These are phyloP conservation scores for Athelia sp. DNA, from an alignment of 1,284 basidiomycete genomes.

Conservation along the genomic window DNA sequence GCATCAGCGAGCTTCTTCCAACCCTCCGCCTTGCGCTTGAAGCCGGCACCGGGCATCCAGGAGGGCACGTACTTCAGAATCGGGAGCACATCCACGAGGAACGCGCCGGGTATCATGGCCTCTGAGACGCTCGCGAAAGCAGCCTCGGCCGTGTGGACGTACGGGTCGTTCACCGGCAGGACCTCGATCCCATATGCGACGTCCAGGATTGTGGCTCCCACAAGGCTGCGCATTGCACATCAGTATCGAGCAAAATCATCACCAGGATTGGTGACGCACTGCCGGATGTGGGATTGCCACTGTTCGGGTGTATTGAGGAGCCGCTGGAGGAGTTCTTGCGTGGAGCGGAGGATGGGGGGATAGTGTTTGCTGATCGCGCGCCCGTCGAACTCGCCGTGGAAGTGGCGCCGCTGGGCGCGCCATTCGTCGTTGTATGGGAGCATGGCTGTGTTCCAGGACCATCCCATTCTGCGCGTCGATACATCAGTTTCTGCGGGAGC, in stretches of 20 bases:
- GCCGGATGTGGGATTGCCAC: slow-evolving; percentile 18
- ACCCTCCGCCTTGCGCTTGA: slow-evolving; percentile 23
- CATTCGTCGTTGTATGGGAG: slow-evolving; percentile 12
- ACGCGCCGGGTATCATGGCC: slow-evolving; percentile 17
- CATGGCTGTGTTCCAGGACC: slow-evolving; percentile 8
- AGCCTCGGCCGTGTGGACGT: slow-evolving; percentile 22
- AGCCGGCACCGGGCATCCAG: slow-evolving; percentile 32
- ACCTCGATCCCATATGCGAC: slow-evolving; percentile 10
- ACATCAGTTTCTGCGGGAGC: too few relatives aligned
- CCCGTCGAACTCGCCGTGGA: slow-evolving; percentile 10
- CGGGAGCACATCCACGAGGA: slow-evolving; percentile 11
- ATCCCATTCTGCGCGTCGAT: slow-evolving; percentile 20
- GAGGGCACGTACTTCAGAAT: slow-evolving; percentile 22
- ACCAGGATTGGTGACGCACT: slow-evolving; percentile 11
- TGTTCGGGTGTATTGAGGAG: slow-evolving; percentile 22
- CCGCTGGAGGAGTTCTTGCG: slow-evolving; percentile 16
- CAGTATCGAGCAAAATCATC: too few relatives aligned
- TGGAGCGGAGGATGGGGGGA: slow-evolving; percentile 11
- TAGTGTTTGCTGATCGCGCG: slow-evolving; percentile 16
- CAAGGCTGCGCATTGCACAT: slow-evolving; percentile 16
- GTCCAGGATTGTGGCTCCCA: slow-evolving; percentile 8
- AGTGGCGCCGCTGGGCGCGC: slow-evolving; percentile 15
- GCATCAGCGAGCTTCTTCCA: slow-evolving; percentile 13
- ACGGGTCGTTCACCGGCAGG: slow-evolving; percentile 23
- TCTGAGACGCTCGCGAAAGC: slow-evolving; percentile 6